Conservation (phyloP, 2,329 filamentous ascomycete species). For the Microthyrium microscopicum region DNA sequence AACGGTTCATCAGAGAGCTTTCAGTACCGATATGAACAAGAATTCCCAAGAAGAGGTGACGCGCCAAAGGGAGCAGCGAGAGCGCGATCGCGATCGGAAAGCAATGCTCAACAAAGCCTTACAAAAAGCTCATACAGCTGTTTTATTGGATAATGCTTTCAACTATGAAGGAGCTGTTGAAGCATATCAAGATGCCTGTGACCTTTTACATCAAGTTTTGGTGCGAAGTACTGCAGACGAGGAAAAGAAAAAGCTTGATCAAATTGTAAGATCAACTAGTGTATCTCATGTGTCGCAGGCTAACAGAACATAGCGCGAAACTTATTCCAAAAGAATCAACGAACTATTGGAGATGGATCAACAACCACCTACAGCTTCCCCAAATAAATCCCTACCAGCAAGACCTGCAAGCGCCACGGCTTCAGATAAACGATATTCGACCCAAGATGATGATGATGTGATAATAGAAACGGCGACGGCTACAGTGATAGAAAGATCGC, state of each 20-base stretch:
- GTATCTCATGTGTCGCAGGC: constrained; percentile 1
- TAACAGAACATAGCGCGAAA: constrained; percentile 47
- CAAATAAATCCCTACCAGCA: constrained; percentile 66
- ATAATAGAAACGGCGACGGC: constrained; percentile 36
- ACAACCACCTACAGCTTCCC: constrained; percentile 27
- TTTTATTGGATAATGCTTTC: constrained; percentile 87
- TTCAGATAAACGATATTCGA: not conserved
- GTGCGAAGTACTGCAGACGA: constrained; percentile 68
- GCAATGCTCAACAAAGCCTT: constrained; percentile 92
- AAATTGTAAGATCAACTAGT: constrained; percentile 52
- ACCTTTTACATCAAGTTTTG: constrained; percentile 75
- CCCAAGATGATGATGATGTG: constrained; percentile 16
- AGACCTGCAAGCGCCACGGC: constrained; percentile 38
- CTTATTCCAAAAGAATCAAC: constrained; percentile 77
- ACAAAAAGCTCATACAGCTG: constrained; percentile 89
- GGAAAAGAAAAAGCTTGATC: constrained; percentile 77
- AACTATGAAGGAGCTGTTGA: constrained; percentile 84
- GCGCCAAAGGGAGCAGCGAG: constrained; percentile 20
- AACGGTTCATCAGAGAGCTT: too few species aligned
- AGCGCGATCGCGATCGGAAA: constrained; percentile 48
- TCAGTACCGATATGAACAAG: not conserved
- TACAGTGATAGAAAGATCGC: constrained; percentile 35
- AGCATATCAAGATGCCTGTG: constrained; percentile 82
- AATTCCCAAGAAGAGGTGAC: constrained; percentile 20
- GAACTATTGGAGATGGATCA: constrained; percentile 63